These are phyloP conservation scores for Thinopyrum elongatum DNA, from an alignment of 176 grass and related monocot genomes.

Conservation along the genomic window DNA sequence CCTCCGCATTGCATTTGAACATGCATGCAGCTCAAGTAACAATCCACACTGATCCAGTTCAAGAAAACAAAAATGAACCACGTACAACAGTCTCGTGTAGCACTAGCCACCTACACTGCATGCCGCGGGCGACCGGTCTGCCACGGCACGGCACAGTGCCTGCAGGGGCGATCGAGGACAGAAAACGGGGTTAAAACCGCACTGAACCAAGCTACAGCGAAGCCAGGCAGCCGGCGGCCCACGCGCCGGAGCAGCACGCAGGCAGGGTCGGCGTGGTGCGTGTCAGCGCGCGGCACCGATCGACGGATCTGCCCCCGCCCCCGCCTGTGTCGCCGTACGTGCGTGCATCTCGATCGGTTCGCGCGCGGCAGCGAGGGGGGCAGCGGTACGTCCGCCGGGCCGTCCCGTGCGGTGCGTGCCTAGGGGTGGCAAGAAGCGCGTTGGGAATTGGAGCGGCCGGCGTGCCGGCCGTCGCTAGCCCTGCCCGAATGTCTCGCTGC, in stretches of 20 bases:
- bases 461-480: neutral
- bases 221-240: neutral
- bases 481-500: neutral
- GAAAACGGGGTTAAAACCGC: neutral
- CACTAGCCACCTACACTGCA: too few relatives aligned
- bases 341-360: neutral
- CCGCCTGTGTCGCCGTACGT: neutral
- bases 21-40: too few relatives aligned
- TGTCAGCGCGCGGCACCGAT: neutral
- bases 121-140: neutral
- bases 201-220: neutral
- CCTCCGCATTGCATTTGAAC: neutral
- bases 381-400: neutral
- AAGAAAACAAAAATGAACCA: too few relatives aligned
- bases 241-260: neutral
- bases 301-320: neutral
- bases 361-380: neutral
- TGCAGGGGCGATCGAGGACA: neutral
- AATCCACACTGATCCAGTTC: too few relatives aligned
- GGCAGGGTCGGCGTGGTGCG: neutral
- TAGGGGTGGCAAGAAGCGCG: slow-evolving; percentile 11
- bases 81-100: too few relatives aligned
- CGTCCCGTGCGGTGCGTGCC: neutral
- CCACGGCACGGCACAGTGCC: neutral
- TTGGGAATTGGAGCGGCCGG: slow-evolving; percentile 42